Conservation (phyloP, 2,329 filamentous ascomycete genomes). For the Aspergillus transmontanensis region DNA sequence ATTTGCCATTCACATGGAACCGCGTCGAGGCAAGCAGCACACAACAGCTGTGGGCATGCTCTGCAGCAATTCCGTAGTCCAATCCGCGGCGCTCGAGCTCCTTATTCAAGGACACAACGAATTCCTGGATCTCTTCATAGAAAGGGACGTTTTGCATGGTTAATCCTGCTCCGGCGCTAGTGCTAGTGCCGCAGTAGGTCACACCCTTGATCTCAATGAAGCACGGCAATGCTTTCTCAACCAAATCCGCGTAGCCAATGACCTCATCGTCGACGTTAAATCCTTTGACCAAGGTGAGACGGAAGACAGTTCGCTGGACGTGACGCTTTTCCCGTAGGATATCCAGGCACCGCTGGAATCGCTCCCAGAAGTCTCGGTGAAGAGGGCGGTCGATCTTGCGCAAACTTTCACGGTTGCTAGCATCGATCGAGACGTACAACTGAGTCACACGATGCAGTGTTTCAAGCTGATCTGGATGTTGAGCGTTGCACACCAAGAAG, state of each 20-base stretch:
- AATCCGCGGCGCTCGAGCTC: conserved; percentile 72
- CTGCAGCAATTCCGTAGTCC: conserved; percentile 86
- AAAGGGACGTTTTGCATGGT: conserved; percentile 98
- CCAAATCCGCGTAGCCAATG: conserved; percentile 83
- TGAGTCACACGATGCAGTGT: conserved; percentile 85
- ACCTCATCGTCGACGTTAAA: conserved; percentile 97
- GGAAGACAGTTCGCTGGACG: conserved; percentile 89
- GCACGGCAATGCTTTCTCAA: conserved; percentile 82
- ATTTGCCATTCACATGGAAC: conserved; percentile 75
- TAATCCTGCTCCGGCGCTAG: conserved; percentile 78
- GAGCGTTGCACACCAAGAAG: conserved; percentile 95
- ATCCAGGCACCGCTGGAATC: conserved; percentile 86
- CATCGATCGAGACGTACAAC: conserved; percentile 95
- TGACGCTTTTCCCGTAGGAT: conserved; percentile 83
- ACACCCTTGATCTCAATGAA: conserved; percentile 97
- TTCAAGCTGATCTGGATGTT: conserved; percentile 88
- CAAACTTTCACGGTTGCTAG: conserved; percentile 83
- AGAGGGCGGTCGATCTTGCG: conserved; percentile 88
- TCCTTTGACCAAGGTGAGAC: conserved; percentile 92
- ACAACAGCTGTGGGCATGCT: conserved; percentile 94
- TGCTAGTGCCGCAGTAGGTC: conserved; percentile 91
- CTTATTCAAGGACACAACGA: conserved; percentile 73
- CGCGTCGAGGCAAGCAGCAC: conserved; percentile 80
- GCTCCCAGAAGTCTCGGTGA: conserved; percentile 96
- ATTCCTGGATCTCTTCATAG: conserved; percentile 84